These are phyloP conservation scores for Chytriomyces sp. DNA, from an alignment of 192 early-diverging fungal species.

Conservation along the genomic window DNA sequence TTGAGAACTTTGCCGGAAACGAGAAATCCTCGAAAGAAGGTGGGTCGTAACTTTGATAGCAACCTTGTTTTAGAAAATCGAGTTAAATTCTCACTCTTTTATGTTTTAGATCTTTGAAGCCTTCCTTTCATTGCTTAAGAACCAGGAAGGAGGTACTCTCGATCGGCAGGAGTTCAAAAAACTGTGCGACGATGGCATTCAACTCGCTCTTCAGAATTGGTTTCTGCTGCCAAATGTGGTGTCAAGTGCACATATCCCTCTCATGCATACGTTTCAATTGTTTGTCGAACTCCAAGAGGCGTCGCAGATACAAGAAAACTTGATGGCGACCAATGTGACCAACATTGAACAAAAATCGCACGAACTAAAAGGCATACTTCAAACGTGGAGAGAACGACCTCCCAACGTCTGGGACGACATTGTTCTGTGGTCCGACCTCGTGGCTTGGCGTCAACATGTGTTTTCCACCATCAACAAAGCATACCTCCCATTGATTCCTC, in stretches of 20 bases:
- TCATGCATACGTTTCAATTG: conserved; percentile 94
- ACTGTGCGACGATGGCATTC: conserved; percentile 85
- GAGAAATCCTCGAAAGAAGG: conserved; percentile 71
- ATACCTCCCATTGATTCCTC: conserved; percentile 83
- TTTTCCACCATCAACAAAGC: conserved; percentile 93
- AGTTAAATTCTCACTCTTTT: conserved; percentile 37
- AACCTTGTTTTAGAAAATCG: conserved; percentile 53
- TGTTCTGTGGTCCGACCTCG: conserved; percentile 95
- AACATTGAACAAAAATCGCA: conserved; percentile 87
- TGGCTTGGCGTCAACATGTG: conserved; percentile 97
- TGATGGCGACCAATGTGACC: conserved; percentile 74
- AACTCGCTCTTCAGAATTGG: conserved; percentile 86
- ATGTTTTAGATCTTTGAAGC: conserved; percentile 73
- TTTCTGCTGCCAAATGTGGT: conserved; percentile 77
- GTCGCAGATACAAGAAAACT: conserved; percentile 82
- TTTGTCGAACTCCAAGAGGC: conserved; percentile 96
- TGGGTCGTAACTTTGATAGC: not conserved
- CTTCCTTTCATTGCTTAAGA: conserved; percentile 77
- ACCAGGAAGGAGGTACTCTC: conserved; percentile 64
- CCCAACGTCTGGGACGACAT: conserved; percentile 98
- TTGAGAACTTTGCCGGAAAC: conserved; percentile 66
- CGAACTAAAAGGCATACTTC: conserved; percentile 87
- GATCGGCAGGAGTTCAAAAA: conserved; percentile 63
- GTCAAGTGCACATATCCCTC: conserved; percentile 81
- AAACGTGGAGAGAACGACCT: conserved; percentile 95